phyloP scores from a whole-genome alignment of 2,329 filamentous ascomycete genomes.

The Trichoderma brevicompactum region DNA sequence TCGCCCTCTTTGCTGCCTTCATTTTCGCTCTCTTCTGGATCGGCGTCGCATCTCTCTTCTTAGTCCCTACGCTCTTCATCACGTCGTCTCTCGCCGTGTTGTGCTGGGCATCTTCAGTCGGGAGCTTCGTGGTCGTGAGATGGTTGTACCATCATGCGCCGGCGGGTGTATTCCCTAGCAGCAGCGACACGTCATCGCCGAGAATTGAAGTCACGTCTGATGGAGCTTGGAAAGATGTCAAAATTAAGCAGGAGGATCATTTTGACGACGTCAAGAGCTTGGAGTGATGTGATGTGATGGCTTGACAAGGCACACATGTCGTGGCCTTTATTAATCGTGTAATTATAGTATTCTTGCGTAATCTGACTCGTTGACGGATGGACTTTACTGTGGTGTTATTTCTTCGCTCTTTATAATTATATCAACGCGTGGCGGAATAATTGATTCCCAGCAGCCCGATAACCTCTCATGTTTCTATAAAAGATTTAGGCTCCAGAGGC shows the following conservation, averaged over 20 bases:
- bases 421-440: not conserved
- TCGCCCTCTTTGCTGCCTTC: constrained; percentile 65
- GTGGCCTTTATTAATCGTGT: too few species aligned
- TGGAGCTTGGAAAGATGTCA: not conserved
- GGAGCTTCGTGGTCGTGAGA: constrained; percentile 57
- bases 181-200: not conserved
- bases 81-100: constrained; percentile 65
- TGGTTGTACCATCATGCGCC: constrained; percentile 51
- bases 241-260: not conserved
- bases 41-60: constrained; percentile 66
- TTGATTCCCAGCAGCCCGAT: not conserved
- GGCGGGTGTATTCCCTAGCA: constrained; percentile 25
- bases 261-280: not conserved
- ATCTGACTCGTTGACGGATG: not conserved
- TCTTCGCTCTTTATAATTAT: not conserved
- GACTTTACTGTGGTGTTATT: not conserved
- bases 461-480: constrained; percentile 1
- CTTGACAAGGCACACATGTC: too few species aligned
- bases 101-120: constrained; percentile 70
- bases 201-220: not conserved
- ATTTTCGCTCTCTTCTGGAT: constrained; percentile 71
- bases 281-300: constrained; percentile 1
- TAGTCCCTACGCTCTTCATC: constrained; percentile 71
- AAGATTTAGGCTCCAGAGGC: not conserved
- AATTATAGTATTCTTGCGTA: not conserved